Percentiles rank a stretch among this genome's conserved stretches.
phyloP scores from a whole-genome alignment of 345 rosid species.

The Reutealis trisperma region DNA sequence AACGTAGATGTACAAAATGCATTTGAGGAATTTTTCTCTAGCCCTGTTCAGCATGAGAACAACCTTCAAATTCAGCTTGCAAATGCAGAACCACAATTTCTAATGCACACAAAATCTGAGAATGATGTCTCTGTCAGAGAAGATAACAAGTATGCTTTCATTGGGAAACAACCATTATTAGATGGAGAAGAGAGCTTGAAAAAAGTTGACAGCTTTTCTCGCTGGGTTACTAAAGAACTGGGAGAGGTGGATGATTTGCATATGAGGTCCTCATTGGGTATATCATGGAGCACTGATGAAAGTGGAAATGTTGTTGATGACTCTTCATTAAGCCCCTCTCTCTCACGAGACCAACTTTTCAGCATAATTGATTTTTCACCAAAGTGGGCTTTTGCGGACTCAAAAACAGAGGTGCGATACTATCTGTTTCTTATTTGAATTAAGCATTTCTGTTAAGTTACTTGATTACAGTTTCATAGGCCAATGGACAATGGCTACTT shows the following conservation, averaged over 20 bases:
- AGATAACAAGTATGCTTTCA: slow-evolving; percentile 37
- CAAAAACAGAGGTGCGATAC: slow-evolving; percentile 66
- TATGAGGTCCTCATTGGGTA: slow-evolving; percentile 65
- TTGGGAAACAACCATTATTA: slow-evolving; percentile 50
- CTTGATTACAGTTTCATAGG: not conserved
- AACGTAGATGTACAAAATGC: slow-evolving; percentile 30
- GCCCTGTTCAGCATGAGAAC: slow-evolving; percentile 38
- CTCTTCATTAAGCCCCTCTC: slow-evolving; percentile 73
- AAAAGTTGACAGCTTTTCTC: slow-evolving; percentile 89
- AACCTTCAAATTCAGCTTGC: slow-evolving; percentile 33
- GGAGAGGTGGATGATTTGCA: slow-evolving; percentile 77
- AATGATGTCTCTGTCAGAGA: slow-evolving; percentile 47
- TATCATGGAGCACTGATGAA: slow-evolving; percentile 72
- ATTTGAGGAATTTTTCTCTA: slow-evolving; percentile 36
- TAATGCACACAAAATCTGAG: slow-evolving; percentile 36
- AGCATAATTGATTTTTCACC: slow-evolving; percentile 79
- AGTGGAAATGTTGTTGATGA: slow-evolving; percentile 63
- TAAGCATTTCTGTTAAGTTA: not conserved
- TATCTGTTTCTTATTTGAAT: not conserved
- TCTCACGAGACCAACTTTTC: slow-evolving; percentile 85
- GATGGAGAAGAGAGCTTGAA: slow-evolving; percentile 66
- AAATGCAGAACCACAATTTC: slow-evolving; percentile 38
- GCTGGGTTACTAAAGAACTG: slow-evolving; percentile 80
- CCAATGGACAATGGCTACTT: too few relatives aligned
- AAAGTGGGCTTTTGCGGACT: slow-evolving; percentile 60